These are phyloP conservation scores for Metschnikowia orientalis DNA, from an alignment of 805 yeast genomes.

Conservation along the genomic window DNA sequence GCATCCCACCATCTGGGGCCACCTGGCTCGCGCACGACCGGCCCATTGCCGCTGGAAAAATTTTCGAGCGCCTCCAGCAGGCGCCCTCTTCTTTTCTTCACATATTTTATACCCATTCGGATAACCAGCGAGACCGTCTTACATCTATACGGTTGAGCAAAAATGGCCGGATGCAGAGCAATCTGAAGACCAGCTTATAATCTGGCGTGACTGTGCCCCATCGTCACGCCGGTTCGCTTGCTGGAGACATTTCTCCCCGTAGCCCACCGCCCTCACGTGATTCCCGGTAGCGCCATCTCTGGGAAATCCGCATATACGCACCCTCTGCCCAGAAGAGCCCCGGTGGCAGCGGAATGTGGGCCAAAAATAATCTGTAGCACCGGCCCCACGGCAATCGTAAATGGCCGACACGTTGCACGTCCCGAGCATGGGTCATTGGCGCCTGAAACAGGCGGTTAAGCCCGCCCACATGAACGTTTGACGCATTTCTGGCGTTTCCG, in stretches of 20 bases:
- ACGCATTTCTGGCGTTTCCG: background rate
- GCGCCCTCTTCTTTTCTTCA: constrained; percentile 12
- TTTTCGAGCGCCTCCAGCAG: constrained; percentile 1
- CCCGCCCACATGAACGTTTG: too few relatives aligned
- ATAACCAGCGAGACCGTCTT: constrained; percentile 43
- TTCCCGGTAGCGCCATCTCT: too few relatives aligned
- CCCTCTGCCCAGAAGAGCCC: too few relatives aligned
- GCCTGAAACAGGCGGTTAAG: too few relatives aligned
- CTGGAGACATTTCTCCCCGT: constrained; percentile 39
- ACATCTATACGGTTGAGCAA: constrained; percentile 41
- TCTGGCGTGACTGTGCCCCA: constrained; percentile 22
- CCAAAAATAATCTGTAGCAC: too few relatives aligned
- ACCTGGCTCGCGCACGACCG: constrained; percentile 9
- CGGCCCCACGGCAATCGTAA: too few relatives aligned
- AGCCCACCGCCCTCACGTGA: too few relatives aligned
- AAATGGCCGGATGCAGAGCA: constrained; percentile 48
- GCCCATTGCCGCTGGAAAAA: background rate
- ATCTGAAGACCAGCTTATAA: constrained; percentile 28
- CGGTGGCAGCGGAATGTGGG: too few relatives aligned
- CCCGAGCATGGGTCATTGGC: too few relatives aligned
- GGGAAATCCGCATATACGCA: too few relatives aligned
- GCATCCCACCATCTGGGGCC: too few relatives aligned
- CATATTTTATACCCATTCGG: constrained; percentile 31
- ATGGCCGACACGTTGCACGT: too few relatives aligned
- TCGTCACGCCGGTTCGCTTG: constrained; percentile 40